Percentiles rank a stretch among this genome's conserved stretches.
phyloP scores from a whole-genome alignment of 2,329 filamentous ascomycete species.

The Penicillium sp. region DNA sequence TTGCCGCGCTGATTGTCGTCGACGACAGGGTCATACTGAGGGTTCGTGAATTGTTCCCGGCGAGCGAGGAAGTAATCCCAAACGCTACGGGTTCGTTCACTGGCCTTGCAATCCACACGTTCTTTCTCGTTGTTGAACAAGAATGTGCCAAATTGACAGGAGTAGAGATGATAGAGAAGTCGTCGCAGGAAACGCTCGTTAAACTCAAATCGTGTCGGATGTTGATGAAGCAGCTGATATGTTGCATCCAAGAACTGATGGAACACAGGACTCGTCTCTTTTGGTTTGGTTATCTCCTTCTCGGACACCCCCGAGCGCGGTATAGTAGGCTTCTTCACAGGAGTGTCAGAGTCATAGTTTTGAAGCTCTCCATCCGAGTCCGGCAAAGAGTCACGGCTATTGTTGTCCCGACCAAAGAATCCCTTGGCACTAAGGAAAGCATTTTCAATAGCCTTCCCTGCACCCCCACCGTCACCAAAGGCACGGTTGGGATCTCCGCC shows the following conservation, averaged over 20 bases:
- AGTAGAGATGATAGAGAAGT: conserved; percentile 89
- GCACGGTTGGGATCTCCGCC: conserved; percentile 52
- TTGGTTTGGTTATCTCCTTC: conserved; percentile 70
- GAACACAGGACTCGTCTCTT: conserved; percentile 92
- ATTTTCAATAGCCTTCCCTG: conserved; percentile 78
- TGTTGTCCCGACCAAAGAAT: conserved; percentile 80
- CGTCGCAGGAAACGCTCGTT: conserved; percentile 90
- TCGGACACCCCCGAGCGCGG: conserved; percentile 47
- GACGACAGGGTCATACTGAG: conserved; percentile 69
- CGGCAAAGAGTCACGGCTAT: conserved; percentile 61
- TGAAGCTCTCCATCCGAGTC: conserved; percentile 61
- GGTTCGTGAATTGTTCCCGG: conserved; percentile 77
- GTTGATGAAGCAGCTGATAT: conserved; percentile 83
- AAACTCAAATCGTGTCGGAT: conserved; percentile 89
- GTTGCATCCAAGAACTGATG: conserved; percentile 96
- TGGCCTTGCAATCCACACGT: conserved; percentile 67
- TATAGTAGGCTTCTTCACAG: conserved; percentile 37
- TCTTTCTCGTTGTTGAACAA: conserved; percentile 94
- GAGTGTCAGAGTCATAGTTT: conserved; percentile 49
- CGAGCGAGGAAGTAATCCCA: conserved; percentile 94
- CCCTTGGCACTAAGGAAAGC: conserved; percentile 80
- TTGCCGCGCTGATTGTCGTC: conserved; percentile 78
- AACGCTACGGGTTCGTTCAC: conserved; percentile 76
- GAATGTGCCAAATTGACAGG: conserved; percentile 96
- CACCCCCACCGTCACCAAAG: conserved; percentile 44